Percentiles rank a stretch among this genome's conserved stretches.
phyloP scores from a whole-genome alignment of 78 protist species.

The Bodo saltans region DNA sequence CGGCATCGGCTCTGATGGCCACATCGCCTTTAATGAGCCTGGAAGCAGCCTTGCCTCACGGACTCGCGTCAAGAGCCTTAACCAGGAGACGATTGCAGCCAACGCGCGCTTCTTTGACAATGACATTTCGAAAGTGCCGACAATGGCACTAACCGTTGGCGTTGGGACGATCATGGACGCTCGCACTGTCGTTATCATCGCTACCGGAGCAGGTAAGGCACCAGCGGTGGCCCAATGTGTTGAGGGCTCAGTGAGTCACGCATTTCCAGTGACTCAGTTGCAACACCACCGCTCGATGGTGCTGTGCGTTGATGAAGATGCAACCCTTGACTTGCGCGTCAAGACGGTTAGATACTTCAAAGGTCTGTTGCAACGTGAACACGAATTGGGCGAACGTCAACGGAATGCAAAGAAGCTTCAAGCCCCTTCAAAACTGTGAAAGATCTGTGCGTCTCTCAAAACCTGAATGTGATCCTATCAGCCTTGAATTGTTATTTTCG shows the following conservation, averaged over 20 bases:
- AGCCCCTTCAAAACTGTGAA: background rate
- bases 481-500: too few relatives aligned
- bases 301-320: background rate
- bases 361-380: background rate
- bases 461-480: too few relatives aligned
- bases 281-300: background rate
- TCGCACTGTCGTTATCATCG: slow-evolving; percentile 6
- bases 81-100: slow-evolving; percentile 65
- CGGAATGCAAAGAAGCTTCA: background rate
- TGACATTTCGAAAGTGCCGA: slow-evolving; percentile 70
- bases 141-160: slow-evolving; percentile 82
- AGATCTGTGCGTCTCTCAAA: background rate
- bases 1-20: slow-evolving; percentile 87
- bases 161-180: slow-evolving; percentile 74
- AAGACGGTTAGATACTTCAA: slow-evolving; percentile 13
- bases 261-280: slow-evolving; percentile 5
- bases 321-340: slow-evolving; percentile 10
- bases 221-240: background rate
- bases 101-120: slow-evolving; percentile 75
- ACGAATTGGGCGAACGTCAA: background rate
- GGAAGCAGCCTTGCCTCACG: slow-evolving; percentile 60
- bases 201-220: slow-evolving; percentile 36
- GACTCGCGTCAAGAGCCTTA: slow-evolving; percentile 75
- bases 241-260: slow-evolving; percentile 9
- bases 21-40: slow-evolving; percentile 92